These are phyloP conservation scores for Aspergillus bertholletiae DNA, from an alignment of 495 filamentous ascomycete genomes.

Conservation along the genomic window DNA sequence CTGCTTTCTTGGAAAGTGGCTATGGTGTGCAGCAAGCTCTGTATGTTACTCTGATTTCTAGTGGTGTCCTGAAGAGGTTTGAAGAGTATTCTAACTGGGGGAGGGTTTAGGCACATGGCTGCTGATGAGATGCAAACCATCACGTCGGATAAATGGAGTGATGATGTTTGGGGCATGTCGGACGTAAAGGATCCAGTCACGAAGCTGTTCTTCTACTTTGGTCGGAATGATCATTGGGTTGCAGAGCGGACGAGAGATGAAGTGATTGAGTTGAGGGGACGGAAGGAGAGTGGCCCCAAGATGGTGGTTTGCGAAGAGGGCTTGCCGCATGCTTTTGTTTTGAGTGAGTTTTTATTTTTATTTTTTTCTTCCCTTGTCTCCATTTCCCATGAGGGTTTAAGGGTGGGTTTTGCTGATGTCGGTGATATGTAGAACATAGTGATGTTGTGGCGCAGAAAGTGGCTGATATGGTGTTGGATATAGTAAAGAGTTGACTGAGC, in stretches of 20 bases:
- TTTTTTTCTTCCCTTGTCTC: not conserved
- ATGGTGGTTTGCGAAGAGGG: slow-evolving; percentile 72
- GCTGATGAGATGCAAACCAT: slow-evolving; percentile 76
- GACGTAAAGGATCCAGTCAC: slow-evolving; percentile 44
- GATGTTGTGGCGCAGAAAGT: slow-evolving; percentile 66
- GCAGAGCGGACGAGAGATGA: slow-evolving; percentile 69
- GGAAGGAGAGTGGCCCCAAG: slow-evolving; percentile 49
- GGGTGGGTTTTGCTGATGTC: slow-evolving; percentile 7
- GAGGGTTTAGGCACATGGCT: slow-evolving; percentile 51
- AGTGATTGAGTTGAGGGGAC: slow-evolving; percentile 57
- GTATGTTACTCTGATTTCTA: slow-evolving; percentile 33
- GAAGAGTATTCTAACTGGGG: not conserved
- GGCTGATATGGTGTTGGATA: slow-evolving; percentile 55
- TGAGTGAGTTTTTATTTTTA: slow-evolving; percentile 50
- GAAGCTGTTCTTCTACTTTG: slow-evolving; percentile 79
- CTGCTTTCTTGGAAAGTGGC: slow-evolving; percentile 56
- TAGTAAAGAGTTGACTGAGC: slow-evolving; percentile 21
- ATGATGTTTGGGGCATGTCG: slow-evolving; percentile 71
- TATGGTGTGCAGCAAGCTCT: slow-evolving; percentile 69
- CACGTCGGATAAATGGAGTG: slow-evolving; percentile 70
- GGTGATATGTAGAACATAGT: slow-evolving; percentile 49
- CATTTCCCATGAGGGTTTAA: no score
- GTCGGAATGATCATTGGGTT: slow-evolving; percentile 76
- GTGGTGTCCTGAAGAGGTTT: not conserved
- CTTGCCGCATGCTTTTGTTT: slow-evolving; percentile 79